Conservation (phyloP, 192 early-diverging fungal species). For the Linnemannia schmuckeri region DNA sequence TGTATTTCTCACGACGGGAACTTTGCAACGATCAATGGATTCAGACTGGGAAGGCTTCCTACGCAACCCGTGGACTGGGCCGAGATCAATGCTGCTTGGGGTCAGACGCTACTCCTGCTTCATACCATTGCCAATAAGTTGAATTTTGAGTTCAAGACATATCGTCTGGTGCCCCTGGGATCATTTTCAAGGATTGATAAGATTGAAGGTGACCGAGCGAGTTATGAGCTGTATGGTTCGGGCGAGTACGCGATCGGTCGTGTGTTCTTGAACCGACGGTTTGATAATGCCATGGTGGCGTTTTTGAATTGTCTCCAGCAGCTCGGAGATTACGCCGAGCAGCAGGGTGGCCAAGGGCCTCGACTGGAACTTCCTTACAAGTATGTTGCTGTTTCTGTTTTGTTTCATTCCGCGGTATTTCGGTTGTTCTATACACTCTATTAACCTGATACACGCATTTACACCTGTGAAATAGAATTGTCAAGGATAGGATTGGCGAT, state of each 20-base stretch:
- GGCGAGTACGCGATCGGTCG: constrained; percentile 83
- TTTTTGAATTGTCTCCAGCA: constrained; percentile 93
- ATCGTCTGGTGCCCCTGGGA: constrained; percentile 91
- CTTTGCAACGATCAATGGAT: constrained; percentile 95
- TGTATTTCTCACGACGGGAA: constrained; percentile 87
- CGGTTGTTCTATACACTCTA: background rate
- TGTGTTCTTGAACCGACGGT: constrained; percentile 85
- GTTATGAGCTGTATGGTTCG: constrained; percentile 91
- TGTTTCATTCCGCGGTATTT: background rate
- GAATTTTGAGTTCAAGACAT: constrained; percentile 85
- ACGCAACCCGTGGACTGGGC: constrained; percentile 90
- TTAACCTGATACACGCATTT: background rate
- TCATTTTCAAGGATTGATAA: constrained; percentile 93
- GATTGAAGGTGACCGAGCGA: constrained; percentile 76
- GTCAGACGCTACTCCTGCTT: constrained; percentile 87
- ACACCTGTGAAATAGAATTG: constrained; percentile 66
- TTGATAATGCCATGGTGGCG: constrained; percentile 91
- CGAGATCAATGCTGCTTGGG: constrained; percentile 98
- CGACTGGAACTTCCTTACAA: constrained; percentile 87
- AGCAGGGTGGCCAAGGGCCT: constrained; percentile 63
- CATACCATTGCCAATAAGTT: constrained; percentile 90
- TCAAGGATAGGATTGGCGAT: constrained; percentile 91
- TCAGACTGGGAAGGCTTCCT: constrained; percentile 86
- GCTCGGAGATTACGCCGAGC: constrained; percentile 84
- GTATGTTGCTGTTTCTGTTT: constrained; percentile 49